Conservation (phyloP, 306 rosid species). For the Arachis hypogaea region DNA sequence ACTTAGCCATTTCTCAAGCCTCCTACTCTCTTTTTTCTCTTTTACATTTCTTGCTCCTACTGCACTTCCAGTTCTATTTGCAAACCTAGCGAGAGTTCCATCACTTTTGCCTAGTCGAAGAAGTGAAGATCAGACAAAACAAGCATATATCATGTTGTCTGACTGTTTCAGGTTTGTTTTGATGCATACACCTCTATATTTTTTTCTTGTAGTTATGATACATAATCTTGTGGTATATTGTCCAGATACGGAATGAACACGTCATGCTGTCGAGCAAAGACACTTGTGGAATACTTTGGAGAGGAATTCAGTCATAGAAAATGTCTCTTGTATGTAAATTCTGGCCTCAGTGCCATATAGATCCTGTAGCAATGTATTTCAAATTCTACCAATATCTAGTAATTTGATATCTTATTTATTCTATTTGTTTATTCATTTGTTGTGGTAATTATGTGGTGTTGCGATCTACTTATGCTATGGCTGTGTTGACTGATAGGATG, state of each 20-base stretch:
- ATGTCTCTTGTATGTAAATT: constrained; percentile 72
- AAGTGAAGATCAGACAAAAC: constrained; percentile 75
- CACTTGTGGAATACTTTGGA: constrained; percentile 87
- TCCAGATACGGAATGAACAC: constrained; percentile 88
- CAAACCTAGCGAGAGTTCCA: constrained; percentile 74
- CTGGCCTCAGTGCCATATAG: constrained; percentile 9
- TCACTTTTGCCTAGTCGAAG: constrained; percentile 86
- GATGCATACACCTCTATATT: constrained; percentile 28
- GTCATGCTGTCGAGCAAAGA: constrained; percentile 79
- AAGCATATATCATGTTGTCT: constrained; percentile 79
- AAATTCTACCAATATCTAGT: constrained; percentile 4
- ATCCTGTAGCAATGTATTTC: not conserved
- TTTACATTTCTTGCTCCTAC: constrained; percentile 15
- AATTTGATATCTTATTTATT: constrained; percentile 13
- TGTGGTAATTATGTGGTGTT: constrained; percentile 21
- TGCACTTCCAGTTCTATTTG: constrained; percentile 68
- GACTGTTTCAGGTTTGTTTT: constrained; percentile 88
- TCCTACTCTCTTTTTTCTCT: not conserved
- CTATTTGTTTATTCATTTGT: constrained; percentile 26
- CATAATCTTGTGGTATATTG: constrained; percentile 10
- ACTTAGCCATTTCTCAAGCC: not conserved
- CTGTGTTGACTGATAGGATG: constrained; percentile 12
- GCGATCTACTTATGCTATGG: not conserved
- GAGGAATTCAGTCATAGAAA: constrained; percentile 64
- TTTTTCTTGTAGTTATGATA: constrained; percentile 15